Conservation (phyloP, 768 basidiomycete species). For the Naganishia antarctica region DNA sequence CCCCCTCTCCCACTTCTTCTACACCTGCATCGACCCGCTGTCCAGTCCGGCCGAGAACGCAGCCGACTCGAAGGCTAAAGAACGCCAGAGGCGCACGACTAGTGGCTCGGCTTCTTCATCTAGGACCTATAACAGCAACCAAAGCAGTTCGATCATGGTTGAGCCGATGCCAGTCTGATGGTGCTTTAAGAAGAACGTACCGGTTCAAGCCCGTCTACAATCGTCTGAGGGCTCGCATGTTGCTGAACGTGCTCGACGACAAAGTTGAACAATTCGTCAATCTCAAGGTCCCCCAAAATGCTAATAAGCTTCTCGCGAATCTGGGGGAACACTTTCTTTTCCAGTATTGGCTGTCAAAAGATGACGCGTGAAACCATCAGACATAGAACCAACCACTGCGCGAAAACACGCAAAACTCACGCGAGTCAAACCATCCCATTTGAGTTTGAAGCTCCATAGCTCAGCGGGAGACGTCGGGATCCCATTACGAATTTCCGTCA, state of each 20-base stretch:
- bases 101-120: conserved; percentile 85
- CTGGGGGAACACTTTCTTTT: conserved; percentile 77
- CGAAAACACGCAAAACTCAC: conserved; percentile 54
- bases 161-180: not conserved
- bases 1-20: not conserved
- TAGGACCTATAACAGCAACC: conserved; percentile 61
- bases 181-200: conserved; percentile 55
- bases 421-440: conserved; percentile 87
- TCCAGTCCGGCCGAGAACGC: conserved; percentile 83
- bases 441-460: conserved; percentile 50
- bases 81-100: conserved; percentile 75
- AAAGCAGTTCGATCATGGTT: not conserved
- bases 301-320: conserved; percentile 76
- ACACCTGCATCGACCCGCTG: conserved; percentile 74
- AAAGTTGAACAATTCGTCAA: conserved; percentile 90
- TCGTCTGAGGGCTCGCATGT: conserved; percentile 74
- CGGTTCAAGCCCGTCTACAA: conserved; percentile 84
- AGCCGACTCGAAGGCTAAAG: conserved; percentile 91
- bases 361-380: not conserved
- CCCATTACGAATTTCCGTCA: conserved; percentile 69
- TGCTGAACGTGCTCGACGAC: conserved; percentile 88
- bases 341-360: conserved; percentile 62
- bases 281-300: conserved; percentile 85
- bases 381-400: no score
- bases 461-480: conserved; percentile 71